phyloP scores from a whole-genome alignment of 169 alveolate species.

The Babesia gibsoni region DNA sequence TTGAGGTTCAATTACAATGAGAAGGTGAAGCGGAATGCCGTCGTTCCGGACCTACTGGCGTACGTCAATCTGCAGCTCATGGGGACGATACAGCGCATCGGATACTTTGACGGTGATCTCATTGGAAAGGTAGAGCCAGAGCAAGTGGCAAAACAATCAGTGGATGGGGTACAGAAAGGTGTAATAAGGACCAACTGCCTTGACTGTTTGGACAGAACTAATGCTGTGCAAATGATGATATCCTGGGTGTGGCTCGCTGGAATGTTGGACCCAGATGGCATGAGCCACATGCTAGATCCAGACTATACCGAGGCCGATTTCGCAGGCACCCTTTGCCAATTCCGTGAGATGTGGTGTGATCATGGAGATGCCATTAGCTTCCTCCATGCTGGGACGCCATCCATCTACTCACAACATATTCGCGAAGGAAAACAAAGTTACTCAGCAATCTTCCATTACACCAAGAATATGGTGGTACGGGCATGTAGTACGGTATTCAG shows the following conservation, averaged over 20 bases:
- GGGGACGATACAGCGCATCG: slow-evolving; percentile 28
- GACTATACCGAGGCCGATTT: slow-evolving; percentile 6
- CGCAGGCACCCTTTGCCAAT: slow-evolving; percentile 20
- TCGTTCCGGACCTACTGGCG: slow-evolving; percentile 37
- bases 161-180: slow-evolving; percentile 85
- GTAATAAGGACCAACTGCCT: slow-evolving; percentile 94
- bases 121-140: neutral
- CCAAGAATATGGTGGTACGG: slow-evolving; percentile 45
- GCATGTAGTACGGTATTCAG: slow-evolving; percentile 23
- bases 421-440: slow-evolving; percentile 30
- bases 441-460: slow-evolving; percentile 33
- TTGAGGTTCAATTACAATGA: slow-evolving; percentile 50
- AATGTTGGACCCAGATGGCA: slow-evolving; percentile 38
- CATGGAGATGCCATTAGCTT: slow-evolving; percentile 89
- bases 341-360: slow-evolving; percentile 85
- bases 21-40: slow-evolving; percentile 57
- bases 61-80: slow-evolving; percentile 28
- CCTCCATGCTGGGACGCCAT: slow-evolving; percentile 92
- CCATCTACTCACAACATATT: slow-evolving; percentile 90
- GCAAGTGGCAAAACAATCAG: neutral
- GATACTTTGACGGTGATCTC: slow-evolving; percentile 38
- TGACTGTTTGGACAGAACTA: slow-evolving; percentile 97
- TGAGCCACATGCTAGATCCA: slow-evolving; percentile 17
- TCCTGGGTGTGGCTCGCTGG: slow-evolving; percentile 74
- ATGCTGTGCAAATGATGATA: slow-evolving; percentile 90